These are phyloP conservation scores for Mycocentrospora acerina DNA, from an alignment of 2,329 filamentous ascomycete genomes.

Conservation along the genomic window DNA sequence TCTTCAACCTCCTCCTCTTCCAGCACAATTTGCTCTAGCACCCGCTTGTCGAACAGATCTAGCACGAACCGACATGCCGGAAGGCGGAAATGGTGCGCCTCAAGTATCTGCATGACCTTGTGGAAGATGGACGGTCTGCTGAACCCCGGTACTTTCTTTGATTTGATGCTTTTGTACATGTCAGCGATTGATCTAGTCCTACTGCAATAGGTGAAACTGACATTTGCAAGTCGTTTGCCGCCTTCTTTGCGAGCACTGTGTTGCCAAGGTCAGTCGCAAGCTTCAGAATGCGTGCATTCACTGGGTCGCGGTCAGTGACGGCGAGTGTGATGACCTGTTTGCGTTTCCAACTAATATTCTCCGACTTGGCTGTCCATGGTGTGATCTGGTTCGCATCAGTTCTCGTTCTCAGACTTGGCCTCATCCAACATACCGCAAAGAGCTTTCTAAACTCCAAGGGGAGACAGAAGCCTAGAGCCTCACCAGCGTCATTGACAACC, in stretches of 20 bases:
- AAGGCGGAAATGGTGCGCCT: constrained; percentile 86
- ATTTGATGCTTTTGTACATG: constrained; percentile 62
- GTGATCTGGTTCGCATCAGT: constrained; percentile 37
- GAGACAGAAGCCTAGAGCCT: constrained; percentile 83
- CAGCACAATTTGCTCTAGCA: constrained; percentile 81
- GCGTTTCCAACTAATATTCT: constrained; percentile 34
- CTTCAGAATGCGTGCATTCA: constrained; percentile 75
- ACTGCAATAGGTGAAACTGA: constrained; percentile 36
- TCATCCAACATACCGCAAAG: constrained; percentile 61
- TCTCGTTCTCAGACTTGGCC: neutral
- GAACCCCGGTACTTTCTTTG: constrained; percentile 74
- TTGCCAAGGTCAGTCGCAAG: constrained; percentile 88
- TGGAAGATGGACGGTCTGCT: constrained; percentile 76
- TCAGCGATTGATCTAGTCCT: constrained; percentile 12
- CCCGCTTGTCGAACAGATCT: constrained; percentile 89
- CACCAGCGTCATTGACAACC: constrained; percentile 78
- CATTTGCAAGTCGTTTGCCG: constrained; percentile 73
- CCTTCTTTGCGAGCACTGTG: constrained; percentile 86
- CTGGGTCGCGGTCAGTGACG: constrained; percentile 60
- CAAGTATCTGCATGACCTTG: constrained; percentile 80
- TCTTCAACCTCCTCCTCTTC: constrained; percentile 61
- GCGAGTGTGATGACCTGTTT: constrained; percentile 55
- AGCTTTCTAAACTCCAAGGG: constrained; percentile 76
- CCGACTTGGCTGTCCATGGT: constrained; percentile 38
- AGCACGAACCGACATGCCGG: constrained; percentile 86